Evolutionary conservation across 2,329 filamentous ascomycete genomes (phyloP).

Genomic region (Pestalotiopsis sp.): DNA sequence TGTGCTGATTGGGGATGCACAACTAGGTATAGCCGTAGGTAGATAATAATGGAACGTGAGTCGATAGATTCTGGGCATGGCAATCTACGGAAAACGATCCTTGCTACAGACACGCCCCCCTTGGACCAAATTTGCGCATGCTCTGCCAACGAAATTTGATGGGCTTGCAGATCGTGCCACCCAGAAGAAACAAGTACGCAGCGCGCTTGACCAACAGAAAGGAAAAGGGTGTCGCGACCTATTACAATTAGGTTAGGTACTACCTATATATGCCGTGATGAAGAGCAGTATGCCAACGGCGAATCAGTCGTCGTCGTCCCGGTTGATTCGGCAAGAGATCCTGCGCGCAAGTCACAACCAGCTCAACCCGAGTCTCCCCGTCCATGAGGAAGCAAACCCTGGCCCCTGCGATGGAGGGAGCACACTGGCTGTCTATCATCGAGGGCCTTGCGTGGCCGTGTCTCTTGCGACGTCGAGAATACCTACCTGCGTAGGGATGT

Average conservation of each 20-base stretch:
- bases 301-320: neutral
- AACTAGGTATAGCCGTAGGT: no score
- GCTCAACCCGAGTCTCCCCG: neutral
- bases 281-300: neutral
- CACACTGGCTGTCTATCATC: no score
- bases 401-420: no score
- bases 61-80: neutral
- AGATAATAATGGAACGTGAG: no score
- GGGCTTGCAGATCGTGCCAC: constrained; percentile 9
- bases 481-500: no score
- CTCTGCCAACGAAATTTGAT: neutral
- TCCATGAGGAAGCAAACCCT: no score
- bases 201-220: neutral
- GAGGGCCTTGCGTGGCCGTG: no score
- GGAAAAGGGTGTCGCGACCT: neutral
- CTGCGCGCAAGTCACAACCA: neutral
- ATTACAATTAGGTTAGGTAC: neutral
- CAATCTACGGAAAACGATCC: neutral
- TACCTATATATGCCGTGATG: neutral
- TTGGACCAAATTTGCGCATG: neutral
- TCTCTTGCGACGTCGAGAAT: no score
- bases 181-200: neutral
- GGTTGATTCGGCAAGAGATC: neutral
- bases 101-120: no score
- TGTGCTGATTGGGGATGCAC: no score